Base-by-base conservation (phyloP, 305 asterid species). In the Solanum hybrid region DNA sequence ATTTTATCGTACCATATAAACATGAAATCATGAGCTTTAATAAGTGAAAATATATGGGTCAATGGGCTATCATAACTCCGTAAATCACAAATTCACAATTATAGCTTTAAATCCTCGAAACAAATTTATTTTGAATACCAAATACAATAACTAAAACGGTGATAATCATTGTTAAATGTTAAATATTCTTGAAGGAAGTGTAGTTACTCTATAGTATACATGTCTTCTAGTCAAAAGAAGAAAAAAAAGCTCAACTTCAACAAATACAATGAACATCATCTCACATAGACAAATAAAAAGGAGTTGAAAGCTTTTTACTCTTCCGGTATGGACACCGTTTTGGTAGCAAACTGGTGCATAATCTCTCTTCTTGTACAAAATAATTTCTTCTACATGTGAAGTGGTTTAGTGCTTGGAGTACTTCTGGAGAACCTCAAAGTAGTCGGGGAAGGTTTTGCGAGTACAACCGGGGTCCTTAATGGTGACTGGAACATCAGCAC, bases 391-490 rank as follows among this genome's bases (percentile, higher is more conserved):
- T 61, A 83, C 33, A 4, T 20, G 14, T 57, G 6, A 34, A 75
- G 10, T 85, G 10, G 79, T 87, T 96, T 91, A 96, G 87, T 95
- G 95, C 92, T 94, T 95, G 17, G 97, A 93, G 88, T 92, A 95
- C 73, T 93, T 92, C 26, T 95, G 92, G 15, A 97, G 97, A 68
- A 97, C 98, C 12, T 38, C 87, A 85, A 41, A 36, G 89, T 97
- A 98, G 89, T 94, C 89, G 0, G 99, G 99, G 95, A 97, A 95
- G 20, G 99, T 97, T 92, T 97, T 98, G 31, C 99, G 97, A 39
- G 99, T 98, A 92, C 99, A 97, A 10, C 96, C 94, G 0, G 99
- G 99, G 89, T 97, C 99, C 41, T 91, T 94, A 92, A 98, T 96
- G 7, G 99, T 97, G 41, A 98, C 98, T 0, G 99, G 99, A 79